phyloP scores from a whole-genome alignment of 495 filamentous ascomycete species.

The Cryomyces minteri region DNA sequence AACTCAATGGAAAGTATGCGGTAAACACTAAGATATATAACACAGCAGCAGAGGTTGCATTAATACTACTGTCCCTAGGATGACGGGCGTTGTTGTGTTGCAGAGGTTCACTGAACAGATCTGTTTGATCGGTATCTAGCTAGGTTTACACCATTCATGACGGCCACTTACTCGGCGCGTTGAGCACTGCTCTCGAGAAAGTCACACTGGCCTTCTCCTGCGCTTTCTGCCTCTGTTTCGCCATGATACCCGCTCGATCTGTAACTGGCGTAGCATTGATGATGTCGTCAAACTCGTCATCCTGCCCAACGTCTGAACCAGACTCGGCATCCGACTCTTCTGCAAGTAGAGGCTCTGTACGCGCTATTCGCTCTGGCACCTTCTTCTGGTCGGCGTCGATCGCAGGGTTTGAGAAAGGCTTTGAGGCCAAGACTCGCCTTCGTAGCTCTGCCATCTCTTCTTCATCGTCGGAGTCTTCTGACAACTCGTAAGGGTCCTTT shows the following conservation, averaged over 20 bases:
- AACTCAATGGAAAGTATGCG: too few relatives aligned
- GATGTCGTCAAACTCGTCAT: constrained; percentile 60
- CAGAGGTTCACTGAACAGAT: too few relatives aligned
- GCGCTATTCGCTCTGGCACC: constrained; percentile 34
- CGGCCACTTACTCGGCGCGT: constrained; percentile 38
- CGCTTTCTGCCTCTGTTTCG: constrained; percentile 29
- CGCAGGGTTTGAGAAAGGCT: constrained; percentile 56
- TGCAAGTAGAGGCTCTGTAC: constrained; percentile 1
- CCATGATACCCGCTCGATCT: constrained; percentile 58
- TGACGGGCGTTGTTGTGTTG: too few relatives aligned
- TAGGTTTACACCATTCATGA: too few relatives aligned
- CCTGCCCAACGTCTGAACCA: constrained; percentile 13
- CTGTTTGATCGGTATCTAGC: too few relatives aligned
- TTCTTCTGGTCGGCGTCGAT: constrained; percentile 27
- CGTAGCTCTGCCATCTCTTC: constrained; percentile 86
- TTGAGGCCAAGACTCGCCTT: constrained; percentile 66
- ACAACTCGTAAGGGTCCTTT: constrained; percentile 48
- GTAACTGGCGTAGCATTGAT: constrained; percentile 77
- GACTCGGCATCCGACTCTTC: constrained; percentile 58
- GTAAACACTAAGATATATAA: too few relatives aligned
- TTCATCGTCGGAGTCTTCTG: constrained; percentile 62
- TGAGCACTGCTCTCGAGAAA: constrained; percentile 42
- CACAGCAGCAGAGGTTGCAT: too few relatives aligned
- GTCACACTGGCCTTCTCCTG: constrained; percentile 32
- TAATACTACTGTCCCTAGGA: too few relatives aligned